phyloP scores from a whole-genome alignment of 441 rosid genomes.

The Pelargonium myrrhifolium region DNA sequence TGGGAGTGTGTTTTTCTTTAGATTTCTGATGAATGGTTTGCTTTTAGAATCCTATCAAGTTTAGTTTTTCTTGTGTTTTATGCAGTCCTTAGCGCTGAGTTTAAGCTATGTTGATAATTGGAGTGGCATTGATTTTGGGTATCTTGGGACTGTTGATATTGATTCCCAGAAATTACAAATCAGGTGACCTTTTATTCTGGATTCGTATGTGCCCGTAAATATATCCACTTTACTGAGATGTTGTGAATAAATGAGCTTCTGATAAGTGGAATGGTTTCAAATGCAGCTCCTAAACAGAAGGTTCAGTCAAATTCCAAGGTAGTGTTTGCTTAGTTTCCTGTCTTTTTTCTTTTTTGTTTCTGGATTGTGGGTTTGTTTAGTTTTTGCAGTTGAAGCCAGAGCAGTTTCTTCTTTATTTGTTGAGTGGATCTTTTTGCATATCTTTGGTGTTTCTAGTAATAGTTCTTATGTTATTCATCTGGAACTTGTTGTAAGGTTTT shows the following conservation, averaged over 20 bases:
- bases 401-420: neutral
- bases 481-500: too few relatives aligned
- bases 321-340: too few relatives aligned
- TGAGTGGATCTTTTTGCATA: neutral
- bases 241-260: slow-evolving; percentile 3
- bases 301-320: slow-evolving; percentile 15
- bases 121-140: slow-evolving; percentile 35
- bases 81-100: slow-evolving; percentile 17
- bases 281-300: slow-evolving; percentile 34
- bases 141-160: slow-evolving; percentile 38
- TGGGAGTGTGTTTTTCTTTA: neutral
- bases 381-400: neutral
- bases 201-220: neutral
- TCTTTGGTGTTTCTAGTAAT: neutral
- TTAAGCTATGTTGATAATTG: slow-evolving; percentile 34
- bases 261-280: slow-evolving; percentile 10
- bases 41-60: neutral
- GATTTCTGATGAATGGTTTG: neutral
- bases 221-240: neutral
- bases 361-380: neutral
- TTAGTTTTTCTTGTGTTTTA: neutral
- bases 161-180: slow-evolving; percentile 33
- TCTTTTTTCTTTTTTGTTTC: neutral
- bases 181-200: slow-evolving; percentile 22
- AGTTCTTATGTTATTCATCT: neutral